Evolutionary conservation across 352 stramenopile genomes (phyloP), one percentile per base, ranked within the genome.

Genomic region (Phytophthora lateralis): DNA sequence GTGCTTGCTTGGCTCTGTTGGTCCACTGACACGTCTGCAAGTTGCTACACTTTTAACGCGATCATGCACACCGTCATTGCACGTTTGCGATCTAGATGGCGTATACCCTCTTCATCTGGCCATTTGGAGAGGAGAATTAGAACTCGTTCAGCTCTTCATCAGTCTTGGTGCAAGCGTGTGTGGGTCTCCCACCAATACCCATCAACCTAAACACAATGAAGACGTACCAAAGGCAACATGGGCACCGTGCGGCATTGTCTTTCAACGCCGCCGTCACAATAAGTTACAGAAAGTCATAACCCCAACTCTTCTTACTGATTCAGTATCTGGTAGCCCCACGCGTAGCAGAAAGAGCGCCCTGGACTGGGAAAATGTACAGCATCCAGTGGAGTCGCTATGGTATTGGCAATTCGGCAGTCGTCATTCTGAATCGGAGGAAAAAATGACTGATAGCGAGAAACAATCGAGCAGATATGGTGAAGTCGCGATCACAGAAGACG

Each of bases 31-130:
- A 20, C 46, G 52, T 0, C 21, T 20, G 0, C 4, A 71, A 0
- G 59, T 76, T 51, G 69, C 69, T 2, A 48, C 53, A 12, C 75
- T 78, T 18, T 53, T 91, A 14, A 62, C 42, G 0, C 17, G 41
- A 10, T 66, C 54, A 12, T 88, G 70, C 29, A 39, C 60, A 0
- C n/a, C 61, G 1, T 32, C 75, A 6, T 47, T 90, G 6, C 66
- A 88, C 18, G 26, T 89, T 17, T 21, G 35, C 7, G 82, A 91
- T 43, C 2, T 45, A 0, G 69, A 87, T 14, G 70, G 76, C 0
- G 47, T 78, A 0, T 73, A 66, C 0, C 66, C 79, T 20, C 41
- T 90, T 5, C 76, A 88, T 68, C 57, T 84, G 7, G 82, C 82
- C 8, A 75, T 90, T 15, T 60, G 34, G 20, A 46, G 50, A 20